A percentile compares a stretch with the other conserved stretches of the same genome.
Evolutionary conservation across 257 asterid genomes (phyloP).

Genomic region (Solanum medicagineum): DNA sequence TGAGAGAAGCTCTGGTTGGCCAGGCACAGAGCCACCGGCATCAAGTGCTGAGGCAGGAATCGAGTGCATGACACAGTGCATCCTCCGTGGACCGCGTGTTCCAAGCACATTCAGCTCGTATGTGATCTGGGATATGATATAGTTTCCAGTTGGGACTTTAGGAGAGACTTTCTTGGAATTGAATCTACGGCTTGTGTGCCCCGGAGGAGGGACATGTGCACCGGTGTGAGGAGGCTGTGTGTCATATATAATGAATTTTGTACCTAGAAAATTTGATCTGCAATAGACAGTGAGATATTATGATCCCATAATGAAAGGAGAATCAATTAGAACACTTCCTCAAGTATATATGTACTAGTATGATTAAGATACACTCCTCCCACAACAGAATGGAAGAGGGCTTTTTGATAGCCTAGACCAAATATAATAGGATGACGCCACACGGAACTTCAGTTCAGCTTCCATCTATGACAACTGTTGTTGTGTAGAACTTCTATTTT

Average conservation of each 20-base stretch:
- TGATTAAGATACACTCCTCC: not conserved
- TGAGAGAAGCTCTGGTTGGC: conserved; percentile 76
- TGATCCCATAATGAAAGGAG: not conserved
- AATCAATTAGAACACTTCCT: not conserved
- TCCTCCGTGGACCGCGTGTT: conserved; percentile 84
- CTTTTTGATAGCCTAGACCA: not conserved
- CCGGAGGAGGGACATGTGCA: conserved; percentile 46
- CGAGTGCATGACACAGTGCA: conserved; percentile 85
- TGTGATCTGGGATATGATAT: conserved; percentile 66
- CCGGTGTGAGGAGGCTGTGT: conserved; percentile 60
- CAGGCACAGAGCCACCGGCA: conserved; percentile 82
- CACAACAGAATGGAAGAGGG: not conserved
- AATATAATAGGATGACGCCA: not conserved
- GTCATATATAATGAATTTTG: conserved; percentile 88
- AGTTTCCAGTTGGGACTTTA: conserved; percentile 37
- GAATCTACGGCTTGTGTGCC: conserved; percentile 71
- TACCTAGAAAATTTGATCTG: conserved; percentile 94
- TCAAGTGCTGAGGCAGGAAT: conserved; percentile 73
- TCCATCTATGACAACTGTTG: not conserved
- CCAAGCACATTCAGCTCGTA: conserved; percentile 91
- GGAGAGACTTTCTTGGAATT: conserved; percentile 39
- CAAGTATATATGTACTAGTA: not conserved
- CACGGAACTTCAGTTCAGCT: not conserved
- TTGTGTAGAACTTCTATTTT: not conserved
- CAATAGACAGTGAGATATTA: not conserved